Conservation (phyloP, 768 basidiomycete genomes). For the Suillus weaverae region DNA sequence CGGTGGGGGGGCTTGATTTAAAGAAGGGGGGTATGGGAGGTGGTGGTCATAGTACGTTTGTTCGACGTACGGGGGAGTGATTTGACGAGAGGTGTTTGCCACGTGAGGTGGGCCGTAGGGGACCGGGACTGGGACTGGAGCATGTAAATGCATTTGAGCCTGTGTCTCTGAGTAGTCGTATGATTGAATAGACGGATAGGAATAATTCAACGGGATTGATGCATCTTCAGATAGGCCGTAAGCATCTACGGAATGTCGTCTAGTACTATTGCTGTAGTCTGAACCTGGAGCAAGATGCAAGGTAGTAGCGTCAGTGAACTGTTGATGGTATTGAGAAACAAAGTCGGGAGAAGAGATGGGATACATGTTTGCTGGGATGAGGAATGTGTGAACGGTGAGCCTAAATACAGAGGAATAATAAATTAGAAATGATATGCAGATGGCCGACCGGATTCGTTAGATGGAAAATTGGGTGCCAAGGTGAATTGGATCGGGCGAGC, state of each 20-base stretch:
- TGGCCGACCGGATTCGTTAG: neutral
- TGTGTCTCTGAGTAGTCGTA: conserved; percentile 6
- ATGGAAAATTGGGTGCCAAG: neutral
- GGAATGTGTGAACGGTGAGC: neutral
- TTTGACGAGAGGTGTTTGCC: conserved; percentile 5
- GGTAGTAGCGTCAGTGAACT: neutral
- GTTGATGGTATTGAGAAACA: neutral
- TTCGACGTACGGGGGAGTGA: conserved; percentile 10
- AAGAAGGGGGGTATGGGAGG: conserved; percentile 16
- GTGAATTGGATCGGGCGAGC: neutral
- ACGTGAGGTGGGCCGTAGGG: conserved; percentile 16
- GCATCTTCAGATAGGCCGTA: neutral
- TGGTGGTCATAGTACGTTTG: conserved; percentile 11
- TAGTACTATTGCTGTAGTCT: neutral
- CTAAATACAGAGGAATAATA: neutral
- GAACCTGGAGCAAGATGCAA: neutral
- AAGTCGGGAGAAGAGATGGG: neutral
- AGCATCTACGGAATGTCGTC: neutral
- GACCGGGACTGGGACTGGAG: conserved; percentile 28
- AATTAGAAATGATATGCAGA: neutral
- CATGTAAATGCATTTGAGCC: conserved; percentile 24
- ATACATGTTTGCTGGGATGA: conserved; percentile 3
- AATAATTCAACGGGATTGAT: conserved; percentile 14
- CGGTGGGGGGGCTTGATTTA: conserved; percentile 3
- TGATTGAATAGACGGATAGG: conserved; percentile 16